Percentiles rank a stretch among this genome's conserved stretches.
These are phyloP conservation scores for Eremomyces bilateralis DNA, from an alignment of 495 filamentous ascomycete species.

Conservation along the genomic window DNA sequence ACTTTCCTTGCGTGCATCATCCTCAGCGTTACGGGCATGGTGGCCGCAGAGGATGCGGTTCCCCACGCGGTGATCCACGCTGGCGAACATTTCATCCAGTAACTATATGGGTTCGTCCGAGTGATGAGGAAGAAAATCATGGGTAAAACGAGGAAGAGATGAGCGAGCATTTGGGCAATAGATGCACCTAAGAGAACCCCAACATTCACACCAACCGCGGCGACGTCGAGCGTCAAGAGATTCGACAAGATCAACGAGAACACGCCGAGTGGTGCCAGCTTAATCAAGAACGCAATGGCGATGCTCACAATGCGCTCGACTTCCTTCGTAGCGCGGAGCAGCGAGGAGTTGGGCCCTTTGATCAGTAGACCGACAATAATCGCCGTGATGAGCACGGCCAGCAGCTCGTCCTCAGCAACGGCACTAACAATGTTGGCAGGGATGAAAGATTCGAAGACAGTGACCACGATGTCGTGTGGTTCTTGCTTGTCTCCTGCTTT, in stretches of 20 bases:
- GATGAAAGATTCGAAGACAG: constrained; percentile 18
- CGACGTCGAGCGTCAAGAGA: constrained; percentile 15
- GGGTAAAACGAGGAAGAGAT: constrained; percentile 15
- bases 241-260: constrained; percentile 19
- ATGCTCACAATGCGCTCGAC: constrained; percentile 15
- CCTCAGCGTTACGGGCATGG: constrained; percentile 13
- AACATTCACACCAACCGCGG: constrained; percentile 14
- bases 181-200: constrained; percentile 15
- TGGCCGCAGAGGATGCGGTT: constrained; percentile 14
- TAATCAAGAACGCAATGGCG: constrained; percentile 17
- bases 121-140: constrained; percentile 11
- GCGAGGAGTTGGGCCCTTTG: constrained; percentile 1
- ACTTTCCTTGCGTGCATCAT: constrained; percentile 6
- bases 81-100: constrained; percentile 12
- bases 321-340: constrained; percentile 7
- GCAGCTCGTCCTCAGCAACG: constrained; percentile 14
- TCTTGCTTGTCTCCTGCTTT: constrained; percentile 4
- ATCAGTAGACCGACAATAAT: constrained; percentile 5
- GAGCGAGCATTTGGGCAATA: constrained; percentile 12
- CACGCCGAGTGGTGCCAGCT: constrained; percentile 17
- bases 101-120: constrained; percentile 12
- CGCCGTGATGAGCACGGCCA: constrained; percentile 8
- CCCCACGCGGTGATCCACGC: constrained; percentile 18
- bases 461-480: constrained; percentile 12
- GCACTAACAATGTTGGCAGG: constrained; percentile 14